Base-by-base conservation (phyloP, 2,329 filamentous ascomycete species). In the Dryadomyces sulphureus region DNA sequence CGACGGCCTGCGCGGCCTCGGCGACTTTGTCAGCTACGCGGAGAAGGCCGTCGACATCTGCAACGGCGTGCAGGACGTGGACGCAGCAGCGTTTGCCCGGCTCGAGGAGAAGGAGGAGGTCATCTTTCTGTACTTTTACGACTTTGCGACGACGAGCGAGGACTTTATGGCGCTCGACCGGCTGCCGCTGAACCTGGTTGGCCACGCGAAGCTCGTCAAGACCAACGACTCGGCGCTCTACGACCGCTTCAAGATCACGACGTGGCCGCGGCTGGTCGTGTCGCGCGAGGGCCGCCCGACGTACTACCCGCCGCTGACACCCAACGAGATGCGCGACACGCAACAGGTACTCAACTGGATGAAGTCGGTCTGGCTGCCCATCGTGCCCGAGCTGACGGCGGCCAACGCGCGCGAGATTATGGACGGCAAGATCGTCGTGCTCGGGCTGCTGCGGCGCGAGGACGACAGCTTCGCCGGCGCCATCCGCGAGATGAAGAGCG, bases 71-170 rank as follows among this genome's bases (percentile, higher is more conserved):
- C 76, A 77, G 48, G 83, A 96, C 55, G 84, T 98, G 11, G 79
- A 89, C 57, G 79, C 81, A 9, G 74, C 72, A 21, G 69, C 74
- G 4, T 88, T 98, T 58, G 80, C 84, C 60, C 79, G 80, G 50
- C 68, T 98, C 56, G 90, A 98, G 62, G 75, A 92, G 68, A 90
- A 84, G 52, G 87, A 96, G 56, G 89, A 96, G 50, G 92, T 98
- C 50, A 82, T 96, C 46, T 98, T 98, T 62, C 67, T 94, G 54
- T 98, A 96, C 67, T 94, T 96, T 63, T 98, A 95, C 63, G 92
- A 98, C 59, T 81, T 94, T 55, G 92, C 92, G 12, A 95, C 90
- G 2, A 93, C 88, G 0, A 80, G 72, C 38, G 92, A 98, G 64
- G 92, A 98, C 59, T 94, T 98, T 58, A 71, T 74, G 55, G 89